A percentile compares a stretch with the other conserved stretches of the same genome.
phyloP scores from a whole-genome alignment of 495 filamentous ascomycete genomes.

The Xylaria venustula region DNA sequence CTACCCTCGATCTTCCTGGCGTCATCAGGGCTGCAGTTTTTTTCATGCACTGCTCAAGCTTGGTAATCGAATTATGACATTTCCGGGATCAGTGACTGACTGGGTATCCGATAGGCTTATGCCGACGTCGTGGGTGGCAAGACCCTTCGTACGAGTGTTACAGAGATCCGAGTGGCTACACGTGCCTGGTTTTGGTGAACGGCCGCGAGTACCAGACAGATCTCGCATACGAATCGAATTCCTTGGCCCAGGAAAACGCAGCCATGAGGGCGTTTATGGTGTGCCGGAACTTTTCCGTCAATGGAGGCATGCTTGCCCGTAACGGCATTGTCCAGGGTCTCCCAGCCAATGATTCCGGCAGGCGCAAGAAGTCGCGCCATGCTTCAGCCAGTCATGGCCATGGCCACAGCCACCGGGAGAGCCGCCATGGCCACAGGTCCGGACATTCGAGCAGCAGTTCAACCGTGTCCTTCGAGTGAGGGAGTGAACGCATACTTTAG shows the following conservation, averaged over 20 bases:
- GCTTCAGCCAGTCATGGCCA: slow-evolving; percentile 41
- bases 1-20: slow-evolving; percentile 32
- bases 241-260: slow-evolving; percentile 87
- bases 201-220: slow-evolving; percentile 95
- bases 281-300: slow-evolving; percentile 97
- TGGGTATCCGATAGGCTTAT: slow-evolving; percentile 71
- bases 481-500: slow-evolving; percentile 11
- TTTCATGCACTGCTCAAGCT: slow-evolving; percentile 23
- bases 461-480: slow-evolving; percentile 53
- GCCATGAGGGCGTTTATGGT: slow-evolving; percentile 97
- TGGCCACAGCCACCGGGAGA: slow-evolving; percentile 30
- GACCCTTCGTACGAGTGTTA: slow-evolving; percentile 89
- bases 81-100: slow-evolving; percentile 45
- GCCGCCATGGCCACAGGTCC: slow-evolving; percentile 41
- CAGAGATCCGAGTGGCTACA: slow-evolving; percentile 68
- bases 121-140: slow-evolving; percentile 91
- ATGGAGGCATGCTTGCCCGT: slow-evolving; percentile 86
- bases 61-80: slow-evolving; percentile 28
- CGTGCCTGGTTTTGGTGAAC: slow-evolving; percentile 92
- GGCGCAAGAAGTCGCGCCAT: slow-evolving; percentile 48
- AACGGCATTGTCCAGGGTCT: slow-evolving; percentile 85
- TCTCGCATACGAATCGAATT: slow-evolving; percentile 73
- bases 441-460: slow-evolving; percentile 59
- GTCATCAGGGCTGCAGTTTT: slow-evolving; percentile 33
- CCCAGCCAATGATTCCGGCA: slow-evolving; percentile 58